These are phyloP conservation scores for Mitragyna speciosa DNA, from an alignment of 257 asterid genomes.

Conservation along the genomic window DNA sequence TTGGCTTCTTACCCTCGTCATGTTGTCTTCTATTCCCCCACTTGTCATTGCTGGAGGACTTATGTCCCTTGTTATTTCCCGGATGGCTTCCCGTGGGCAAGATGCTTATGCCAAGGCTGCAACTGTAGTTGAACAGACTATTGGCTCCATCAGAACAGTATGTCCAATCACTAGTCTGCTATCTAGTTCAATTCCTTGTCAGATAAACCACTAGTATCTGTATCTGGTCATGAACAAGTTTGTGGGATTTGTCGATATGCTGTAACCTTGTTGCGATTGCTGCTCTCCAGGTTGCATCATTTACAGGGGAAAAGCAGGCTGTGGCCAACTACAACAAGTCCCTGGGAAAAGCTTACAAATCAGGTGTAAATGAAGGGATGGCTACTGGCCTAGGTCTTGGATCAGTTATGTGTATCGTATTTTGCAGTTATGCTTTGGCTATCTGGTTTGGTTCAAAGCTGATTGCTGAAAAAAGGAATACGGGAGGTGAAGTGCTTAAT, in stretches of 20 bases:
- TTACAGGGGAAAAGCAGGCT: slow-evolving; percentile 78
- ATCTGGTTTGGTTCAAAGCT: slow-evolving; percentile 74
- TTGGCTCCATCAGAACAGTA: slow-evolving; percentile 84
- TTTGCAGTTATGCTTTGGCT: slow-evolving; percentile 76
- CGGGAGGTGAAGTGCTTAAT: slow-evolving; percentile 63
- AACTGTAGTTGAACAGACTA: slow-evolving; percentile 69
- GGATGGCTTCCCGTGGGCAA: slow-evolving; percentile 77
- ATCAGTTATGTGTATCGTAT: slow-evolving; percentile 55
- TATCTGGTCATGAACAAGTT: background rate
- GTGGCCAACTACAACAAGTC: slow-evolving; percentile 49
- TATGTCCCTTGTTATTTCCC: slow-evolving; percentile 58
- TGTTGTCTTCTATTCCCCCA: slow-evolving; percentile 75
- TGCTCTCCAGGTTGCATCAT: slow-evolving; percentile 65
- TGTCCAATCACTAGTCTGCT: slow-evolving; percentile 2
- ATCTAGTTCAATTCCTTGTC: background rate
- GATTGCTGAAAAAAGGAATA: slow-evolving; percentile 52
- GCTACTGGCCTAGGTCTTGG: slow-evolving; percentile 79
- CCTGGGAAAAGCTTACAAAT: slow-evolving; percentile 57
- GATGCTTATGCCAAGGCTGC: slow-evolving; percentile 79
- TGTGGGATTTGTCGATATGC: background rate
- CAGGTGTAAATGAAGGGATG: slow-evolving; percentile 66
- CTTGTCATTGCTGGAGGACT: slow-evolving; percentile 67
- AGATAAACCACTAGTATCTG: background rate
- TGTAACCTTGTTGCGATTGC: slow-evolving; percentile 4
- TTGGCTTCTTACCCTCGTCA: slow-evolving; percentile 84